Conservation (phyloP, 208 protist species). For the Leishmania major region DNA sequence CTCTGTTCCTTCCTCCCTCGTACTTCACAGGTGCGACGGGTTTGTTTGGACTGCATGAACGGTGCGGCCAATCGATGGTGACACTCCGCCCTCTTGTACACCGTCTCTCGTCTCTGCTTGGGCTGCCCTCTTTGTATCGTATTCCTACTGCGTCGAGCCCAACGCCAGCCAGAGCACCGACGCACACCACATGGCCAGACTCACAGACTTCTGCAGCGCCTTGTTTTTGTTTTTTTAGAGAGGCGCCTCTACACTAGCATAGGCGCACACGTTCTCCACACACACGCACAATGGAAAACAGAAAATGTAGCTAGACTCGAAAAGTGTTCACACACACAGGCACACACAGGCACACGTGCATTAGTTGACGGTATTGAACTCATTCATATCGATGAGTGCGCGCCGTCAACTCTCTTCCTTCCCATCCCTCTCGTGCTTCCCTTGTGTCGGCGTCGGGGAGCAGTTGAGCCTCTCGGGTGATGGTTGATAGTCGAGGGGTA, state of each 20-base stretch:
- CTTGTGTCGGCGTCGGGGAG: not conserved
- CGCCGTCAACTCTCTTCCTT: not conserved
- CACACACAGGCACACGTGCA: too few species aligned
- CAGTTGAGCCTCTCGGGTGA: not conserved
- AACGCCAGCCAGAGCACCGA: not conserved
- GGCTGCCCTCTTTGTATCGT: not conserved
- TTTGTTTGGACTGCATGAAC: not conserved
- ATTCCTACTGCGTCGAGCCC: not conserved
- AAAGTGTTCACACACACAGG: not conserved
- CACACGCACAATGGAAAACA: not conserved
- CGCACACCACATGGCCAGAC: not conserved
- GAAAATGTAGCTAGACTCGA: not conserved
- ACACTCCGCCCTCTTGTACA: not conserved
- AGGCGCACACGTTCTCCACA: not conserved
- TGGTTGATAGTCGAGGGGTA: not conserved
- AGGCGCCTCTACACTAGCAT: not conserved
- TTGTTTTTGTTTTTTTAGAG: not conserved
- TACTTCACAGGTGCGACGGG: not conserved
- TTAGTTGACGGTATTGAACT: not conserved
- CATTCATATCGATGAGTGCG: not conserved
- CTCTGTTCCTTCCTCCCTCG: not conserved
- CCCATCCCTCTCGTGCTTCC: not conserved
- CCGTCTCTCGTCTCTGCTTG: not conserved
- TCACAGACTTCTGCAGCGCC: not conserved
- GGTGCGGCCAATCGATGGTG: not conserved